Conservation (phyloP, 148 eudicot genomes). For the Simmondsia chinensis region DNA sequence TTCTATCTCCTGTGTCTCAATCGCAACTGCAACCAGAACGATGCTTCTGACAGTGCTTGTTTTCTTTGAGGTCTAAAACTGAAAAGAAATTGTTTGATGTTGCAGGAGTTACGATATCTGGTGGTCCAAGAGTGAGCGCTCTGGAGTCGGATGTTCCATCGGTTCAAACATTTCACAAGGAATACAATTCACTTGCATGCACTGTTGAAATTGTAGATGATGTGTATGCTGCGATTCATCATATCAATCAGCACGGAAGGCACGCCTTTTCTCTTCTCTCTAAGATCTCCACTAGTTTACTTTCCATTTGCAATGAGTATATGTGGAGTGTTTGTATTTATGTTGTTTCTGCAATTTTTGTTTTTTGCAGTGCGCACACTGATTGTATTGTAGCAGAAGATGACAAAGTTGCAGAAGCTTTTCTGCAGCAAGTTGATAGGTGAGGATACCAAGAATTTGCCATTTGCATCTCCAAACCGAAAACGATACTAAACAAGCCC, state of each 20-base stretch:
- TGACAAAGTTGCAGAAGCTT: slow-evolving; percentile 48
- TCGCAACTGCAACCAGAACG: too few relatives aligned
- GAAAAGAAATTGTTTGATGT: slow-evolving; percentile 5
- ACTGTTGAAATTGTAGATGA: slow-evolving; percentile 90
- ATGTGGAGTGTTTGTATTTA: neutral
- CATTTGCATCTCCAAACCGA: too few relatives aligned
- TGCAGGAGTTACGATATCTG: slow-evolving; percentile 67
- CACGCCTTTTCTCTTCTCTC: slow-evolving; percentile 5
- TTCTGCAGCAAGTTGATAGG: slow-evolving; percentile 92
- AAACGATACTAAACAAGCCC: too few relatives aligned
- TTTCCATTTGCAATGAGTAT: too few relatives aligned
- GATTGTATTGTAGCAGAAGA: slow-evolving; percentile 87
- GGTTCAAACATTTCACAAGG: slow-evolving; percentile 67
- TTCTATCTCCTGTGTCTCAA: too few relatives aligned
- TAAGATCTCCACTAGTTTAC: neutral
- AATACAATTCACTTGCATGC: slow-evolving; percentile 82
- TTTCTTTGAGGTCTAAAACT: neutral
- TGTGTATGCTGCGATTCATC: slow-evolving; percentile 80
- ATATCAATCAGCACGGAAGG: slow-evolving; percentile 95
- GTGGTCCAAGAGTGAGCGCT: slow-evolving; percentile 75
- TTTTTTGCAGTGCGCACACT: slow-evolving; percentile 73
- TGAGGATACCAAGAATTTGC: slow-evolving; percentile 7
- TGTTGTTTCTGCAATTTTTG: neutral
- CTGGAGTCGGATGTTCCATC: slow-evolving; percentile 46
- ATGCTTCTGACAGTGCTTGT: too few relatives aligned